Evolutionary conservation across 768 basidiomycete species (phyloP).

Genomic region (Agrocybe praecox): DNA sequence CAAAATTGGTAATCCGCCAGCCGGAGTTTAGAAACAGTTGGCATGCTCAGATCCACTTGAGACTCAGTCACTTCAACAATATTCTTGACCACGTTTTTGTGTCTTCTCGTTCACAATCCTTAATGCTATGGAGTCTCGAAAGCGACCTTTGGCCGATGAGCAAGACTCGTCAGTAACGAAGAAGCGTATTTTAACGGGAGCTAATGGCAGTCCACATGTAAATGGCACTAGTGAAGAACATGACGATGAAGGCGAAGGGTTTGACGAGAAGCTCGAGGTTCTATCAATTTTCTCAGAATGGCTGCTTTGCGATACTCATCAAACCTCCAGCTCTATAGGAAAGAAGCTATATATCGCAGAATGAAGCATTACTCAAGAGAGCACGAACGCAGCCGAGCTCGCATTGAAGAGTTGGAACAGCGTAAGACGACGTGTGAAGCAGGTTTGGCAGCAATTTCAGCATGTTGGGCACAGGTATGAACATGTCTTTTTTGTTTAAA

Average conservation of each 20-base stretch:
- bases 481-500: neutral
- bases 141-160: constrained; percentile 58
- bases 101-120: constrained; percentile 19
- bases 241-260: constrained; percentile 49
- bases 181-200: constrained; percentile 55
- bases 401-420: constrained; percentile 66
- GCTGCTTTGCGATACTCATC: constrained; percentile 12
- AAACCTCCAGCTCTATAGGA: constrained; percentile 70
- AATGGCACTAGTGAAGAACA: constrained; percentile 48
- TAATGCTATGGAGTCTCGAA: constrained; percentile 54
- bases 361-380: constrained; percentile 85
- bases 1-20: constrained; percentile 39
- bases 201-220: constrained; percentile 53
- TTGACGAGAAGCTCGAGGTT: constrained; percentile 65
- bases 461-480: constrained; percentile 78
- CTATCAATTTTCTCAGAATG: neutral
- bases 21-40: constrained; percentile 44
- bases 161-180: constrained; percentile 50
- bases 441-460: constrained; percentile 71
- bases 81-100: constrained; percentile 19
- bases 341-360: constrained; percentile 83
- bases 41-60: constrained; percentile 19
- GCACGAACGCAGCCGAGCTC: constrained; percentile 62
- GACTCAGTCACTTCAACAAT: constrained; percentile 17
- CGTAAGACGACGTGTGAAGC: constrained; percentile 70